Evolutionary conservation across 148 eudicot species (phyloP).

Genomic region (Camellia lanceoleosa): DNA sequence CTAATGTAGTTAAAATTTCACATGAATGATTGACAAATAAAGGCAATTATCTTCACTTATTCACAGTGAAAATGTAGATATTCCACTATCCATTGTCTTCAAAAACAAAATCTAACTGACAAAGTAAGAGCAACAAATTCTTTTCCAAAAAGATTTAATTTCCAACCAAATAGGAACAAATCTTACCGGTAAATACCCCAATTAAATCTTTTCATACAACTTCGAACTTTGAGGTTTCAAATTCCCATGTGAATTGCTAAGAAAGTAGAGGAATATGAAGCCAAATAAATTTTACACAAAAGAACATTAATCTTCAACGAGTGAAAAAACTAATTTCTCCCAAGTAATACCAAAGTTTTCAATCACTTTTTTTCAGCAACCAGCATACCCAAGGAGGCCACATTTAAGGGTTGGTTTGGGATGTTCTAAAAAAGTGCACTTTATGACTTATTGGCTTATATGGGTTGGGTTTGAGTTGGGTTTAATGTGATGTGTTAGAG

Average conservation of each 20-base stretch:
- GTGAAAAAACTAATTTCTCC: background rate
- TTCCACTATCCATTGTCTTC: too few relatives aligned
- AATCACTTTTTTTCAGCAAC: background rate
- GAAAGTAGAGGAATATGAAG: background rate
- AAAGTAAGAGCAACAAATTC: too few relatives aligned
- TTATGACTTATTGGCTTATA: too few relatives aligned
- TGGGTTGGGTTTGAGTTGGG: too few relatives aligned
- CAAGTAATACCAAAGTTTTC: background rate
- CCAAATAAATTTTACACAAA: background rate
- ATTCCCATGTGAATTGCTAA: background rate
- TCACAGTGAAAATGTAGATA: too few relatives aligned
- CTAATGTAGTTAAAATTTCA: background rate
- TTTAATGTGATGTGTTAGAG: too few relatives aligned
- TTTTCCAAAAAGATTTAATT: too few relatives aligned
- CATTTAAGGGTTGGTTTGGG: too few relatives aligned
- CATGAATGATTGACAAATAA: too few relatives aligned
- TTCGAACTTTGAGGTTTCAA: background rate
- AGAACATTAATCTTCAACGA: background rate
- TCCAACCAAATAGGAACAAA: background rate
- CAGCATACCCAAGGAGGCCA: background rate
- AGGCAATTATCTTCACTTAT: too few relatives aligned
- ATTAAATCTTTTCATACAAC: background rate
- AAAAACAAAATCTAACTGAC: background rate
- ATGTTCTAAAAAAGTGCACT: too few relatives aligned
- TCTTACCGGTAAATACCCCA: too few relatives aligned